Evolutionary conservation across 208 protist species (phyloP).

Genomic region (Leishmania guyanensis): DNA sequence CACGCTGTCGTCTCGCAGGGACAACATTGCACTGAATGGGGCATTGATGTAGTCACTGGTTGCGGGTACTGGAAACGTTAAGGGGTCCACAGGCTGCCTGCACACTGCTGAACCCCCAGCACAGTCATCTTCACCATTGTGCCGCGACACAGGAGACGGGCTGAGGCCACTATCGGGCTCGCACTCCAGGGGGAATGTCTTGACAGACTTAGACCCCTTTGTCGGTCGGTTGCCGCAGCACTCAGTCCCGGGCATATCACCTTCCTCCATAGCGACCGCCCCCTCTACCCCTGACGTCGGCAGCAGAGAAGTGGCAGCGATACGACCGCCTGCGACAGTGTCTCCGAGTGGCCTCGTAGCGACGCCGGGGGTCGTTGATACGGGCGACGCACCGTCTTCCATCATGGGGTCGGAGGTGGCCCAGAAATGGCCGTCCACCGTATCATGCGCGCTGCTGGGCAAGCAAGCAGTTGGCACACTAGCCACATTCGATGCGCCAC

Average conservation of each 20-base stretch:
- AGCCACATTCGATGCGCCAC: not conserved
- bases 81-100: not conserved
- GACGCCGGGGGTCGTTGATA: constrained; percentile 1
- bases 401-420: not conserved
- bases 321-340: not conserved
- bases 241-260: not conserved
- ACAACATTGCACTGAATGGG: not conserved
- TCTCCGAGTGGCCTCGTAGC: not conserved
- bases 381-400: not conserved
- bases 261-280: not conserved
- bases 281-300: not conserved
- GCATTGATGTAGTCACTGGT: not conserved
- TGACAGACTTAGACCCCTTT: not conserved
- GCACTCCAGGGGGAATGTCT: constrained; percentile 11
- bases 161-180: constrained; percentile 1
- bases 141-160: not conserved
- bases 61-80: not conserved
- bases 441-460: not conserved
- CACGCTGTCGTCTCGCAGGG: not conserved
- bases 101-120: not conserved
- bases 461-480: not conserved
- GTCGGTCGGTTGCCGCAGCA: not conserved
- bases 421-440: not conserved
- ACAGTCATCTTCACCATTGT: constrained; percentile 3
- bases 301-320: not conserved